A percentile compares a stretch with the other conserved stretches of the same genome.
Conservation (phyloP, 345 rosid species). For the Streptanthus diversifolius region DNA sequence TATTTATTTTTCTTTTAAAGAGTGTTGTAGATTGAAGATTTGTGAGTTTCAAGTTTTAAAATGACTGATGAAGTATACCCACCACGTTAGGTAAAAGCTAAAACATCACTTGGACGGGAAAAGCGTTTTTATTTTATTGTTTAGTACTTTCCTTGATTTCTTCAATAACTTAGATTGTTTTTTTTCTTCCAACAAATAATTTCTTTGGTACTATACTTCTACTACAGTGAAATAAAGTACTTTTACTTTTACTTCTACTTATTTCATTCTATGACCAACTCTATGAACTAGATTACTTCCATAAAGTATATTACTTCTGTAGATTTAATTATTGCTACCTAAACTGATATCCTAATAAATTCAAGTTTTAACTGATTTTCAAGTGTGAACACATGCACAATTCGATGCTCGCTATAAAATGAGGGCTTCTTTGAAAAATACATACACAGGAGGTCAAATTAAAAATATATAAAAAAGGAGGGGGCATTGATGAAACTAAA, state of each 20-base stretch:
- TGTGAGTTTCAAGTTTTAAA: not conserved
- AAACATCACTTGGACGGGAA: not conserved
- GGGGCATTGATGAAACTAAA: conserved; percentile 15
- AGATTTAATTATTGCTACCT: not conserved
- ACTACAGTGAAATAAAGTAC: not conserved
- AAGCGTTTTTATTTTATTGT: not conserved
- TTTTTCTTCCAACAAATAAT: not conserved
- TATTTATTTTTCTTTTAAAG: too few species aligned
- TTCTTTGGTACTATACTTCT: conserved; percentile 1
- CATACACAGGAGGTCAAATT: conserved; percentile 2
- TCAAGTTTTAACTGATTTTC: not conserved
- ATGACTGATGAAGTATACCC: not conserved
- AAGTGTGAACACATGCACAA: not conserved
- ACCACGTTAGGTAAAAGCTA: not conserved
- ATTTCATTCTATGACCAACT: too few species aligned
- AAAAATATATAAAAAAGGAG: not conserved
- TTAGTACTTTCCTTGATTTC: conserved; percentile 15
- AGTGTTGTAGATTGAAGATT: not conserved
- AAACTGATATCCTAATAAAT: not conserved
- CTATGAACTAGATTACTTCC: not conserved
- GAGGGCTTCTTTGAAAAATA: conserved; percentile 6
- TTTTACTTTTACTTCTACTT: too few species aligned
- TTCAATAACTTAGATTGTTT: conserved; percentile 3
- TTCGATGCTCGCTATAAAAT: too few species aligned
- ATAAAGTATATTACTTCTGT: not conserved